These are phyloP conservation scores for Lolium multiflorum DNA, from an alignment of 176 grass and related monocot species.

Conservation along the genomic window DNA sequence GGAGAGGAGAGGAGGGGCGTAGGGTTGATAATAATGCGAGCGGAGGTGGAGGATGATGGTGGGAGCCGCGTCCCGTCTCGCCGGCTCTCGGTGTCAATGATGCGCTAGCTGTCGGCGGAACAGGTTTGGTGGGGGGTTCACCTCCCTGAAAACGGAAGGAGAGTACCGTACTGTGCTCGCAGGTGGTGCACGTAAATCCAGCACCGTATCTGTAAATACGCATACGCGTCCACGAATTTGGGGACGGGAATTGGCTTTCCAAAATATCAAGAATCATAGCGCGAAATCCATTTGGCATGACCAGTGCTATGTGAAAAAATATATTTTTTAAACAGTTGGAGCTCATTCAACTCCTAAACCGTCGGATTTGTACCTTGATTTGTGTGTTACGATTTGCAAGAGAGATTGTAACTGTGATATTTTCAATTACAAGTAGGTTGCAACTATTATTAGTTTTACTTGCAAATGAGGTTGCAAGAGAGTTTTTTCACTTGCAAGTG, in stretches of 20 bases:
- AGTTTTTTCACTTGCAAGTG: too few relatives aligned
- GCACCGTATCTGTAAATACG: background rate
- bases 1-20: background rate
- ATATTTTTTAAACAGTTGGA: too few relatives aligned
- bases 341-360: too few relatives aligned
- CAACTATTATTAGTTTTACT: too few relatives aligned
- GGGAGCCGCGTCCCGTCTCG: background rate
- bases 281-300: too few relatives aligned
- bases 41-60: background rate
- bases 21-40: constrained; percentile 4
- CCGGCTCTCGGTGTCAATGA: constrained; percentile 31
- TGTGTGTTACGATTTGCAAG: too few relatives aligned
- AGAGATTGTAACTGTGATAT: too few relatives aligned
- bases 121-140: constrained; percentile 10
- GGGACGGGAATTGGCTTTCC: background rate
- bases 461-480: too few relatives aligned
- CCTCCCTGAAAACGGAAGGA: background rate
- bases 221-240: background rate
- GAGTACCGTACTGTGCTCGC: background rate
- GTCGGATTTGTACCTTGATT: too few relatives aligned
- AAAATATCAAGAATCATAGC: background rate
- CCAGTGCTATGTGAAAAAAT: too few relatives aligned
- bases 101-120: constrained; percentile 32
- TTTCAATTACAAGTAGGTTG: too few relatives aligned
- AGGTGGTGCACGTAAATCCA: background rate